Base-by-base conservation (phyloP, 805 yeast species). In the Candida stauntonica region DNA sequence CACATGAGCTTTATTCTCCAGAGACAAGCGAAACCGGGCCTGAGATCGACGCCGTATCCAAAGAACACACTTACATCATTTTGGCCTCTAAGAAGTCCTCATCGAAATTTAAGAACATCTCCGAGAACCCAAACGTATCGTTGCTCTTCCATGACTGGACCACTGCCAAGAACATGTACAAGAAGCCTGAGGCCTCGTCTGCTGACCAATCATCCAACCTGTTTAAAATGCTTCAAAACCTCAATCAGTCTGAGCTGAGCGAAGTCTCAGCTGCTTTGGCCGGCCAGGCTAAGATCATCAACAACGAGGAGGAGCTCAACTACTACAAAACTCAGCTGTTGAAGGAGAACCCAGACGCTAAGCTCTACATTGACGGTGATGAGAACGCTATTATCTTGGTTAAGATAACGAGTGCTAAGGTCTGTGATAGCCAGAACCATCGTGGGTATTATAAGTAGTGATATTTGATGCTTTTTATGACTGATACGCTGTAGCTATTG, bases 121-220 rank as follows among this genome's bases (percentile, higher is more conserved):
- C 59, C 12, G 61, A 62, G 27, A 91, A 91, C 56, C 88, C 91
- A 7, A 71, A 75, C 29, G 96, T 91, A 5, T 82, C 96, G 0
- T 58, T 91, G 31, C 67, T 91, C 43, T 77, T 91, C 30, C 98
- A 91, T 57, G 98, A 91, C 53, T 89, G 96, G 96, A 74, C 83
- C 13, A 73, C 86, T 1, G 77, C 83, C 4, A 70, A 72, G 51
- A 60, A 64, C 28, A 57, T 62, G n/a, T 56, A 61, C 14, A 53
- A 57, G 23, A 35, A 41, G n/a, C 8, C 34, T 3, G 54, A 55
- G 53, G 44, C 63, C 44, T 48, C 68, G 31, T 46, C 50, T 7
- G 44, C 48, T 18, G 56, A 57, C n/a, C 64, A 58, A 29, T 55
- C 62, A 9, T 62, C 73, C 17, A 68, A 70, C 19, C 58, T 83